These are phyloP conservation scores for Miscanthus lutarioriparius DNA, from an alignment of 176 grass and related monocot species.

Conservation along the genomic window DNA sequence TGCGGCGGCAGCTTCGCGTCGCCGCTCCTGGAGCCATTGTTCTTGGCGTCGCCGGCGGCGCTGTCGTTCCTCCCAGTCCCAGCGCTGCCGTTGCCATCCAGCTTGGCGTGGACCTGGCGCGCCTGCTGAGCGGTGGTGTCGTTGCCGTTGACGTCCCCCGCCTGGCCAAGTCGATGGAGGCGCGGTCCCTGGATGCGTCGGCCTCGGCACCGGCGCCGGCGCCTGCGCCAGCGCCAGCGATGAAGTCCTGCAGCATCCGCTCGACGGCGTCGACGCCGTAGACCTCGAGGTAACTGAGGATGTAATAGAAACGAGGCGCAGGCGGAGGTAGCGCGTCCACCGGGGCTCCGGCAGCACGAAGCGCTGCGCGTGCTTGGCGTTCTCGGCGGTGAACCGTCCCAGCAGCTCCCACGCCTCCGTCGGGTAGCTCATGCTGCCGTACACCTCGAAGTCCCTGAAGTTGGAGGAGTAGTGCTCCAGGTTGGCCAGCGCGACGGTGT, in stretches of 20 bases:
- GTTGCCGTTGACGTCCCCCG: constrained; percentile 8
- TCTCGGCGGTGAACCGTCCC: constrained; percentile 64
- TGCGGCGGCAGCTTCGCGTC: constrained; percentile 31
- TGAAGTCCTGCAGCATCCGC: constrained; percentile 78
- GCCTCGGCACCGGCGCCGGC: neutral
- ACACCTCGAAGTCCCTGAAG: constrained; percentile 61
- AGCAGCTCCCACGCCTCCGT: constrained; percentile 68
- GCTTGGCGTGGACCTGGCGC: neutral
- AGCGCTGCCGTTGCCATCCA: neutral
- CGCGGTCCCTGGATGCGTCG: constrained; percentile 32
- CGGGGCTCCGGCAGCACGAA: constrained; percentile 67
- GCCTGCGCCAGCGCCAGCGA: constrained; percentile 20
- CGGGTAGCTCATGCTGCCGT: constrained; percentile 76
- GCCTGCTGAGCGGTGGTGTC: constrained; percentile 17
- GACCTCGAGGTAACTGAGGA: constrained; percentile 79
- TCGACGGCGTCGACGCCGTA: constrained; percentile 80
- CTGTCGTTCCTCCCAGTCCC: constrained; percentile 22
- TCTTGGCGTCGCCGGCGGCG: constrained; percentile 23
- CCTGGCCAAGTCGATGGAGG: neutral
- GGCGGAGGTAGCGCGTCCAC: constrained; percentile 77
- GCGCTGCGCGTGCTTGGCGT: constrained; percentile 75
- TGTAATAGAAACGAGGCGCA: constrained; percentile 86
- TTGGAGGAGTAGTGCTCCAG: constrained; percentile 96
- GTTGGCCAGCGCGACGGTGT: constrained; percentile 77
- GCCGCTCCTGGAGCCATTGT: constrained; percentile 17